These are phyloP conservation scores for Neoscytalidium dimidiatum DNA, from an alignment of 2,329 filamentous ascomycete genomes.

Conservation along the genomic window DNA sequence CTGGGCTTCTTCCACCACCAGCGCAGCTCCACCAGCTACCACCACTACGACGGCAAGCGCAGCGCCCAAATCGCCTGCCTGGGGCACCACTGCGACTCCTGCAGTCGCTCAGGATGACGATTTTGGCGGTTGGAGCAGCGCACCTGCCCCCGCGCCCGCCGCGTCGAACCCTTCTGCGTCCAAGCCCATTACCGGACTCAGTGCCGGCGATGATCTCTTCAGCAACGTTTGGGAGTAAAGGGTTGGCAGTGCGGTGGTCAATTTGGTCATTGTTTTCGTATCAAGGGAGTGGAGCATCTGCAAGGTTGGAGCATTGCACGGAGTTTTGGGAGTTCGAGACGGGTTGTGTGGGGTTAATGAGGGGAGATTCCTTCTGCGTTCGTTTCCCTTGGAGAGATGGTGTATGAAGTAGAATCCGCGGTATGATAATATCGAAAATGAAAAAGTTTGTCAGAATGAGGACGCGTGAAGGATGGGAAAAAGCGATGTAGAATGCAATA, in stretches of 20 bases:
- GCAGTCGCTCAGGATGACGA: slow-evolving; percentile 83
- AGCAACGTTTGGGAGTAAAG: slow-evolving; percentile 95
- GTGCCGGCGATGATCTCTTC: slow-evolving; percentile 78
- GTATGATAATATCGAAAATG: not conserved
- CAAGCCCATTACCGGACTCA: slow-evolving; percentile 57
- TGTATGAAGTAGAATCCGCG: slow-evolving; percentile 1
- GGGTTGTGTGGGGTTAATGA: not conserved
- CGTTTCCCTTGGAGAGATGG: not conserved
- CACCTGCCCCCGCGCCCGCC: slow-evolving; percentile 54
- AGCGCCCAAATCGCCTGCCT: slow-evolving; percentile 42
- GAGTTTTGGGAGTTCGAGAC: not conserved
- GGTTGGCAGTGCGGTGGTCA: no score
- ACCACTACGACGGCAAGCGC: slow-evolving; percentile 43
- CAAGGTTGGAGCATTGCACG: not conserved
- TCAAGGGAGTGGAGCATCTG: not conserved
- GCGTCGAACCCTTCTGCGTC: slow-evolving; percentile 27
- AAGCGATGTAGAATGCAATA: not conserved
- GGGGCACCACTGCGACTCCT: slow-evolving; percentile 62
- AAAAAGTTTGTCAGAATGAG: not conserved
- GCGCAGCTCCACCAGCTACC: slow-evolving; percentile 38
- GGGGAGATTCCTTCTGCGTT: not conserved
- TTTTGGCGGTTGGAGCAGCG: slow-evolving; percentile 92
- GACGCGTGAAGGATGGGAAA: not conserved
- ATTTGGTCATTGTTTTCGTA: slow-evolving; percentile 21
- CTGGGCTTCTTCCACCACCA: slow-evolving; percentile 69